Conservation (phyloP, 805 yeast genomes). For the Candida montana region DNA sequence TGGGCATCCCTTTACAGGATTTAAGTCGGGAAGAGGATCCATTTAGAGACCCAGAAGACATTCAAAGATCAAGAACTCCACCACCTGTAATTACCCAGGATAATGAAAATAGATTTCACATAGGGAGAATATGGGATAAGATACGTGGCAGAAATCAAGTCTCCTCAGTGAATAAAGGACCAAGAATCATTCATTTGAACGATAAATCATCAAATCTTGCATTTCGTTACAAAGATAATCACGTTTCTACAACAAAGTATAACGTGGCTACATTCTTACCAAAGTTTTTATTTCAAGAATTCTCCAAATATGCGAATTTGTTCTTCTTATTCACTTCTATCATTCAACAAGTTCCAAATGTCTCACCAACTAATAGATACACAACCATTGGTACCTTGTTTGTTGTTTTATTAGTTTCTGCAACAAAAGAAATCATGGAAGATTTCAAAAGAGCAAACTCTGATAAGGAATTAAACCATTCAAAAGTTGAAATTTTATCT, state of each 20-base stretch:
- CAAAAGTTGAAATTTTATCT: slow-evolving; percentile 61
- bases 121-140: slow-evolving; percentile 33
- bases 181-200: slow-evolving; percentile 65
- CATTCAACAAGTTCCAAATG: slow-evolving; percentile 96
- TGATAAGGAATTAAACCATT: slow-evolving; percentile 82
- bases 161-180: slow-evolving; percentile 31
- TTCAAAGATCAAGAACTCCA: slow-evolving; percentile 1
- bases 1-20: slow-evolving; percentile 23
- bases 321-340: slow-evolving; percentile 88
- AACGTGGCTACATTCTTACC: slow-evolving; percentile 91
- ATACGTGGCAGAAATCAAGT: slow-evolving; percentile 26
- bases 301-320: slow-evolving; percentile 92
- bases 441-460: slow-evolving; percentile 85
- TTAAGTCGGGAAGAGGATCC: slow-evolving; percentile 20
- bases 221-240: slow-evolving; percentile 67
- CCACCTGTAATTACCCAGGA: slow-evolving; percentile 23
- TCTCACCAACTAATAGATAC: slow-evolving; percentile 91
- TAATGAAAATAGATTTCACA: slow-evolving; percentile 32
- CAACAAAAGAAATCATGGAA: slow-evolving; percentile 84
- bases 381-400: slow-evolving; percentile 91
- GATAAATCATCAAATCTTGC: slow-evolving; percentile 50
- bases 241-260: slow-evolving; percentile 92
- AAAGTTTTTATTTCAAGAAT: slow-evolving; percentile 92
- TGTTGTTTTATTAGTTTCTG: slow-evolving; percentile 84
- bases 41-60: slow-evolving; percentile 21